Evolutionary conservation across 345 rosid species (phyloP).

Genomic region (Linum usitatissimum): DNA sequence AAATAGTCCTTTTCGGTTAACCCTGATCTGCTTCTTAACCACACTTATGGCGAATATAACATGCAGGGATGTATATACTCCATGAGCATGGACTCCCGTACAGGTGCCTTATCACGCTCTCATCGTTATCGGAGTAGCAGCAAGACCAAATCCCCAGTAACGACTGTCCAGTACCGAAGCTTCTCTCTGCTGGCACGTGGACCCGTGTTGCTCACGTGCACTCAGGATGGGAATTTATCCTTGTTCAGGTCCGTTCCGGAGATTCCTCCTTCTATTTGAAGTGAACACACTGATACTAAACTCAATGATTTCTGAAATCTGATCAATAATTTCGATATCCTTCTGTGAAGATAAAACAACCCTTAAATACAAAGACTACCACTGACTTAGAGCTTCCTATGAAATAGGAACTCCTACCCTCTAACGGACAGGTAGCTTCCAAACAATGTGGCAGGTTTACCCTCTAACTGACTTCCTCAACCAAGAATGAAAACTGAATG

Average conservation of each 20-base stretch:
- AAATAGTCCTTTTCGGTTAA: background rate
- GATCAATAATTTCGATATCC: too few species aligned
- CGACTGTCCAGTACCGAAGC: conserved; percentile 84
- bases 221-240: conserved; percentile 77
- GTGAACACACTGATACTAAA: background rate
- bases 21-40: background rate
- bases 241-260: conserved; percentile 62
- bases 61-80: conserved; percentile 78
- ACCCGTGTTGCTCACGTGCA: conserved; percentile 83
- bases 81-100: conserved; percentile 61
- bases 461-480: too few species aligned
- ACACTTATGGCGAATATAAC: conserved; percentile 8
- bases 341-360: too few species aligned
- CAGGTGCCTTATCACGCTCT: conserved; percentile 70
- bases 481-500: too few species aligned
- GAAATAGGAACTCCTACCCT: too few species aligned
- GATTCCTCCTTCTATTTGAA: conserved; percentile 1
- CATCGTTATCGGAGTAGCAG: conserved; percentile 58
- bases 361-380: too few species aligned
- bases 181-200: conserved; percentile 83
- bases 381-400: too few species aligned
- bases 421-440: too few species aligned
- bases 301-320: too few species aligned
- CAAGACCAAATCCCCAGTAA: conserved; percentile 60
- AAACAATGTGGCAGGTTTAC: too few species aligned